phyloP scores from a whole-genome alignment of 306 rosid species.

The Citrullus amarus region DNA sequence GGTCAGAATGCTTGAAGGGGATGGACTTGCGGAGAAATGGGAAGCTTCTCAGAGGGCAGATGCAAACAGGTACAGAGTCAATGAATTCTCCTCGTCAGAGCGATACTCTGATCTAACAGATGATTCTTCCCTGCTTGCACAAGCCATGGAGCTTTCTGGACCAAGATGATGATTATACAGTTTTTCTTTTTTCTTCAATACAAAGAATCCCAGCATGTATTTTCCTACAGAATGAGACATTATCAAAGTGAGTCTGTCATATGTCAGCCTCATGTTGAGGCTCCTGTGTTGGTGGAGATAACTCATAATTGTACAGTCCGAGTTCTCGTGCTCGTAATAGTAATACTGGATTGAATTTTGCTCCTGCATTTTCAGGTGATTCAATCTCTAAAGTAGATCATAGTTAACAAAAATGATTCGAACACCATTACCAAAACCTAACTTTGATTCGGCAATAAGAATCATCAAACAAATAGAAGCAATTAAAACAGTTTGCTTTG shows the following conservation, averaged over 20 bases:
- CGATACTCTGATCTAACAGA: slow-evolving; percentile 92
- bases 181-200: neutral
- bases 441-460: neutral
- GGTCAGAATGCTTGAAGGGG: slow-evolving; percentile 96
- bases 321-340: slow-evolving; percentile 23
- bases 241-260: slow-evolving; percentile 25
- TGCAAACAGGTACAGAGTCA: slow-evolving; percentile 61
- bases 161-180: slow-evolving; percentile 52
- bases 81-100: slow-evolving; percentile 72
- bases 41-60: slow-evolving; percentile 83
- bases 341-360: slow-evolving; percentile 25
- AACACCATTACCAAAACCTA: too few relatives aligned
- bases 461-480: neutral
- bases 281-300: slow-evolving; percentile 14
- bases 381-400: neutral
- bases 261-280: slow-evolving; percentile 29
- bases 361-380: neutral
- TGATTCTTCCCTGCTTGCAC: slow-evolving; percentile 89
- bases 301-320: slow-evolving; percentile 32
- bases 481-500: neutral
- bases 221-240: slow-evolving; percentile 5
- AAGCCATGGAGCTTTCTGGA: slow-evolving; percentile 99
- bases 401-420: too few relatives aligned
- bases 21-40: slow-evolving; percentile 97
- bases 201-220: neutral